Conservation (phyloP, 2,329 filamentous ascomycete species). For the Neofusicoccum laricinum region DNA sequence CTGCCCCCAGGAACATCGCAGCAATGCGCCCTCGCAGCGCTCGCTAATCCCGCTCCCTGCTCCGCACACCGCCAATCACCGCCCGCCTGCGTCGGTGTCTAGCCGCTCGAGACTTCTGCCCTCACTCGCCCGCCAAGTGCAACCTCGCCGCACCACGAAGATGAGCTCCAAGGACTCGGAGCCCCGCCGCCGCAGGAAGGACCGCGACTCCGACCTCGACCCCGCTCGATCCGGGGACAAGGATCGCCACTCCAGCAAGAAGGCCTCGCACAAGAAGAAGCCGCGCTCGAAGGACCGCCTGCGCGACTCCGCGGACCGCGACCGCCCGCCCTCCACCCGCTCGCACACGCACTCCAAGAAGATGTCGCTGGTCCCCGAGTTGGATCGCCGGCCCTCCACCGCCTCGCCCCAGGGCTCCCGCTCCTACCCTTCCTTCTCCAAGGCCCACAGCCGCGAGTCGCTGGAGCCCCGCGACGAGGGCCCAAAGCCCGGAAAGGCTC, state of each 20-base stretch:
- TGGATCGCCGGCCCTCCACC: slow-evolving; percentile 41
- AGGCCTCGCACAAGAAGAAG: slow-evolving; percentile 26
- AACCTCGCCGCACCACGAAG: slow-evolving; percentile 12
- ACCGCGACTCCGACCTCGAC: slow-evolving; percentile 28
- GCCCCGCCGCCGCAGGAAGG: slow-evolving; percentile 38
- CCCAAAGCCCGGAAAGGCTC: slow-evolving; percentile 24
- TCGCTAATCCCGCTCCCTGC: slow-evolving; percentile 11
- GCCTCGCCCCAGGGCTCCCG: slow-evolving; percentile 29
- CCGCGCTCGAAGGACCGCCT: slow-evolving; percentile 26
- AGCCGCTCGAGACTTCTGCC: slow-evolving; percentile 15
- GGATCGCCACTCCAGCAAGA: slow-evolving; percentile 26
- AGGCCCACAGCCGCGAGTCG: slow-evolving; percentile 86
- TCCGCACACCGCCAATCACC: slow-evolving; percentile 12
- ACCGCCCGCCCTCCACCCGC: slow-evolving; percentile 7
- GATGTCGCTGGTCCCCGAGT: slow-evolving; percentile 45
- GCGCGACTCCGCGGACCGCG: slow-evolving; percentile 18
- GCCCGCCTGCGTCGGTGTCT: neutral
- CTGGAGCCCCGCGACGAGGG: slow-evolving; percentile 57
- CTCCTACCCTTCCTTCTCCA: slow-evolving; percentile 82
- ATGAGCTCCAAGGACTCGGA: slow-evolving; percentile 27
- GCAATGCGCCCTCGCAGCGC: slow-evolving; percentile 3
- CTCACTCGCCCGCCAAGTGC: slow-evolving; percentile 8
- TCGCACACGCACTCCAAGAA: slow-evolving; percentile 21
- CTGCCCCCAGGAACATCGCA: slow-evolving; percentile 8
- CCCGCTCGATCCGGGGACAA: slow-evolving; percentile 24